These are phyloP conservation scores for Earliella scabrosa DNA, from an alignment of 1,284 basidiomycete species.

Conservation along the genomic window DNA sequence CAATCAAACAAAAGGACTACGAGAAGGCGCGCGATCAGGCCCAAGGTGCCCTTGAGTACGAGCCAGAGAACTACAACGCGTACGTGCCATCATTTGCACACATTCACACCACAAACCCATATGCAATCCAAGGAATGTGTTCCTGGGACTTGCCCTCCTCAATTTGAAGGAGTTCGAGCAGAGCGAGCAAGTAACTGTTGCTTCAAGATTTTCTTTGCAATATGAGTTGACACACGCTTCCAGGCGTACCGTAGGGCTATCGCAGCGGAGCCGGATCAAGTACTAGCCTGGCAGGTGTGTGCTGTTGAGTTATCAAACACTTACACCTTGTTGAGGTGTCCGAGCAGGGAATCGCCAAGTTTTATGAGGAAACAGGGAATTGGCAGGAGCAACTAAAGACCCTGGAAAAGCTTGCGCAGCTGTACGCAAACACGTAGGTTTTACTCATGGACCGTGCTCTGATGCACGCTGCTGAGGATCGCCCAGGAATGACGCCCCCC, in stretches of 20 bases:
- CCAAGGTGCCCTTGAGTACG: constrained; percentile 68
- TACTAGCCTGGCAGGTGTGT: constrained; percentile 79
- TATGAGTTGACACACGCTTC: constrained; percentile 3
- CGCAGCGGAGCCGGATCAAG: constrained; percentile 62
- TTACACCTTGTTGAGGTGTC: neutral
- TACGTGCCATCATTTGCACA: constrained; percentile 49
- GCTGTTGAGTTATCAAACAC: neutral
- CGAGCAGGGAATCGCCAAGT: constrained; percentile 69
- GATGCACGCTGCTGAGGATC: constrained; percentile 1
- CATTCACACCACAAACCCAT: constrained; percentile 4
- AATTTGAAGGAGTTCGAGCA: constrained; percentile 73
- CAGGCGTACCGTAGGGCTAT: constrained; percentile 82
- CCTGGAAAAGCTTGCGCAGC: constrained; percentile 54
- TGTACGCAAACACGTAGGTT: constrained; percentile 62
- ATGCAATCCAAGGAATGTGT: constrained; percentile 70
- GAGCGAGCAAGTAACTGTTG: constrained; percentile 79
- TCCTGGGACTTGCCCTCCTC: constrained; percentile 76
- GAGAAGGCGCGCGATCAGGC: constrained; percentile 70
- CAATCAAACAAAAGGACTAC: constrained; percentile 79
- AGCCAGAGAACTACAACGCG: constrained; percentile 83
- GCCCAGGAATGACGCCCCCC: constrained; percentile 73
- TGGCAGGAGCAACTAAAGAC: constrained; percentile 66
- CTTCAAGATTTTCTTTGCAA: constrained; percentile 6
- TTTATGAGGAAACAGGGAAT: constrained; percentile 67
- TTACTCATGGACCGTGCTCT: neutral